These are phyloP conservation scores for Nemophila menziesii DNA, from an alignment of 257 asterid genomes.

Conservation along the genomic window DNA sequence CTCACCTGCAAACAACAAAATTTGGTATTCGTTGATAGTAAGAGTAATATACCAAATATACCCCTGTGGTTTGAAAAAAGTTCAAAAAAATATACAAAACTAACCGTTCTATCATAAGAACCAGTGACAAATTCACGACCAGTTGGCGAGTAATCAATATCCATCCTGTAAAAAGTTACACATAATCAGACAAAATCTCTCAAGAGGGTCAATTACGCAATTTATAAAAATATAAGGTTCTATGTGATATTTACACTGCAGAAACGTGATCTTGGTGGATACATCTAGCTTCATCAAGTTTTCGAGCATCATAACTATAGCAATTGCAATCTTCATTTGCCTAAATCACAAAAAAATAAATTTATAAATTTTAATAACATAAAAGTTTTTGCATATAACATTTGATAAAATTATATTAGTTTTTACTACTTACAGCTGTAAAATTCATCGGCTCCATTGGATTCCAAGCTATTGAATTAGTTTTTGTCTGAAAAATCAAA, in stretches of 20 bases:
- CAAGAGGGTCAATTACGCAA: too few species aligned
- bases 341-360: too few species aligned
- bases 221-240: background rate
- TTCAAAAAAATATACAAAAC: conserved; percentile 14
- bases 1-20: conserved; percentile 51
- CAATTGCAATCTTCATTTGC: conserved; percentile 94
- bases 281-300: conserved; percentile 69
- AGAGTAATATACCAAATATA: too few species aligned
- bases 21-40: too few species aligned
- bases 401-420: conserved; percentile 2
- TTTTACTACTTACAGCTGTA: conserved; percentile 63
- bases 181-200: background rate
- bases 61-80: background rate
- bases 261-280: conserved; percentile 92
- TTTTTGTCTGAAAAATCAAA: conserved; percentile 51
- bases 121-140: conserved; percentile 99
- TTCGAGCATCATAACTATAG: conserved; percentile 82
- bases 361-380: too few species aligned
- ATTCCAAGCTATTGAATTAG: conserved; percentile 88
- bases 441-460: conserved; percentile 99
- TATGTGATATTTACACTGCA: conserved; percentile 49
- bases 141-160: conserved; percentile 91
- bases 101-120: conserved; percentile 92
- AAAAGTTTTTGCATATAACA: too few species aligned
- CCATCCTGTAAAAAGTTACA: conserved; percentile 74